Evolutionary conservation across 495 filamentous ascomycete genomes (phyloP).

Genomic region (Xylaria flabelliformis): DNA sequence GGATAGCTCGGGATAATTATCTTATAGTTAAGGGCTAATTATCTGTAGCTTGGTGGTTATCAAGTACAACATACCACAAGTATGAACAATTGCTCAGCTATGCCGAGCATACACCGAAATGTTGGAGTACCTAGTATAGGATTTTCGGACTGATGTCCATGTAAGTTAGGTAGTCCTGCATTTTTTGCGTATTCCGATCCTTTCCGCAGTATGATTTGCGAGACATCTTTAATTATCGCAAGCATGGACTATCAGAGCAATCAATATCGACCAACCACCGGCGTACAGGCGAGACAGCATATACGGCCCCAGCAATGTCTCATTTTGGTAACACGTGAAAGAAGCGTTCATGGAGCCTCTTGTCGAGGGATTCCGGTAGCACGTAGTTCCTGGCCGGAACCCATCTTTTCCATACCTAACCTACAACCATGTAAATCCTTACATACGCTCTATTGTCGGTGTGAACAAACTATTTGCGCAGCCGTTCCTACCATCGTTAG

Average conservation of each 20-base stretch:
- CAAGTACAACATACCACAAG: constrained; percentile 15
- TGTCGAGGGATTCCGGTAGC: constrained; percentile 15
- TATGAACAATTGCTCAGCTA: constrained; percentile 10
- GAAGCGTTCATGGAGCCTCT: background rate
- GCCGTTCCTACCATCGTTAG: background rate
- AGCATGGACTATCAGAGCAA: constrained; percentile 12
- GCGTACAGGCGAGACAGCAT: background rate
- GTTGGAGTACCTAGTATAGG: constrained; percentile 18
- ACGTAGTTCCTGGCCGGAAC: constrained; percentile 8
- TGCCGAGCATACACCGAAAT: constrained; percentile 4
- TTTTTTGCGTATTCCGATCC: constrained; percentile 10
- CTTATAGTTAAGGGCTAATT: constrained; percentile 31
- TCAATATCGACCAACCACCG: background rate
- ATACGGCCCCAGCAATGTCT: constrained; percentile 4
- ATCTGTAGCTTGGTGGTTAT: constrained; percentile 11
- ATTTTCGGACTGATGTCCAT: background rate
- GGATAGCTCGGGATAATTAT: constrained; percentile 34
- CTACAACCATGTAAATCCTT: background rate
- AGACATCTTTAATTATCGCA: constrained; percentile 25
- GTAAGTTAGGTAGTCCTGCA: too few relatives aligned
- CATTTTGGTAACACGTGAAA: background rate
- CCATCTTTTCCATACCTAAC: constrained; percentile 9
- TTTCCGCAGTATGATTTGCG: constrained; percentile 18
- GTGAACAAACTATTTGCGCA: constrained; percentile 9
- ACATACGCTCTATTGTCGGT: background rate